A percentile compares a stretch with the other conserved stretches of the same genome.
Conservation (phyloP, 768 basidiomycete genomes). For the Tricholoma sp. region DNA sequence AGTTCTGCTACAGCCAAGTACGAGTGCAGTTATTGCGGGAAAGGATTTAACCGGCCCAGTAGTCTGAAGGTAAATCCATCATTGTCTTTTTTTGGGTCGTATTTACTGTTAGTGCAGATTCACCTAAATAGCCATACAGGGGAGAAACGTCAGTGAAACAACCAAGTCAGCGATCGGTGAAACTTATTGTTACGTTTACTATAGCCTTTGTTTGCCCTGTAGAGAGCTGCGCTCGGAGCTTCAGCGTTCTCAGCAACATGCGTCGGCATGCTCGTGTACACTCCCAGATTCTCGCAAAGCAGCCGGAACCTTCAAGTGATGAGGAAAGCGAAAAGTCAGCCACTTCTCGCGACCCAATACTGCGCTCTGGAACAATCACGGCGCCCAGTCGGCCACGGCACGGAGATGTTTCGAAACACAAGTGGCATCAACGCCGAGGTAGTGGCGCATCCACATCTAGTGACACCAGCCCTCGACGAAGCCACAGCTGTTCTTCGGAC, state of each 20-base stretch:
- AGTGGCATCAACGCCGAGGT: conserved; percentile 28
- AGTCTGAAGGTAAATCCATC: conserved; percentile 60
- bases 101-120: conserved; percentile 42
- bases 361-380: not conserved
- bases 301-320: conserved; percentile 38
- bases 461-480: conserved; percentile 35
- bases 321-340: conserved; percentile 36
- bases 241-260: conserved; percentile 88
- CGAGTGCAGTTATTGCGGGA: conserved; percentile 74
- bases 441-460: conserved; percentile 39
- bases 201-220: conserved; percentile 73
- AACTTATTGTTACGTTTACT: conserved; percentile 9
- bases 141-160: conserved; percentile 63
- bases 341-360: conserved; percentile 15
- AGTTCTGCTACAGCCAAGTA: conserved; percentile 47
- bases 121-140: conserved; percentile 83
- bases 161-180: conserved; percentile 5
- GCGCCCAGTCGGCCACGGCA: conserved; percentile 4
- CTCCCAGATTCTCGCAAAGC: conserved; percentile 23
- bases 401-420: conserved; percentile 13
- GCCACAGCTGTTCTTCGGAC: conserved; percentile 34
- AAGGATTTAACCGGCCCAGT: conserved; percentile 77
- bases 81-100: conserved; percentile 11
- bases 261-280: conserved; percentile 79
- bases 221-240: conserved; percentile 72